Evolutionary conservation across 1,284 basidiomycete genomes (phyloP), one percentile per base, ranked within the genome.

Genomic region (Cryptococcus depauperatus): DNA sequence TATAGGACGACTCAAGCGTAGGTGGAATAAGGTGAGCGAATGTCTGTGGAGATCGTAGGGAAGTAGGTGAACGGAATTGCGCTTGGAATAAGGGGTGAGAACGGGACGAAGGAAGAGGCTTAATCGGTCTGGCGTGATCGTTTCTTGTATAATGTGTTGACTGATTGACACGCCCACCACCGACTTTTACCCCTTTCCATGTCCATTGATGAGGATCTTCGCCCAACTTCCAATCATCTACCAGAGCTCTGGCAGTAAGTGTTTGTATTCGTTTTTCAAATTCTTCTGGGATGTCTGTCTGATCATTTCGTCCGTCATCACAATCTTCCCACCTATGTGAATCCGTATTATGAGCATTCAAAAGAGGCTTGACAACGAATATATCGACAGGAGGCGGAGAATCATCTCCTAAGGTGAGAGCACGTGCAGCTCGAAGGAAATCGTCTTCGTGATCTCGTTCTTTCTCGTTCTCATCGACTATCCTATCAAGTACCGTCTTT

Each of bases 191-290:
- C 18, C 22, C 33, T 23, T 37, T 51, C 64, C 64, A 66, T 10
- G 23, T 13, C 37, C 59, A 58, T 8, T 35, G 18, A 2, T 2
- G 14, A 6, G 54, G 56, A 40, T 54, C 44, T 4, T 46, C 30
- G 0, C 57, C 57, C 2, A 59, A 2, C 3, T 30, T 47, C 64
- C 64, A 67, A 27, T 65, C 60, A 3, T 32, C 39, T 19, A 67
- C 37, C 21, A 65, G 35, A 18, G 29, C 41, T 21, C 38, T 44
- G 3, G 43, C 48, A 37, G 44, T 48, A 3, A 35, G 32, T n/a
- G 43, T 33, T n/a, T 51, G 44, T 16, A 53, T 10, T 18, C 46
- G 6, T 4, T 30, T 35, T 23, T 37, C 35, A 8, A 19, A 22
- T 16, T 18, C 22, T 28, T 21, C 28, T 25, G 29, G 18, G 21